Evolutionary conservation across 2,329 filamentous ascomycete genomes (phyloP), one percentile per base, ranked within the genome.

Genomic region (Cladosporium sp.): DNA sequence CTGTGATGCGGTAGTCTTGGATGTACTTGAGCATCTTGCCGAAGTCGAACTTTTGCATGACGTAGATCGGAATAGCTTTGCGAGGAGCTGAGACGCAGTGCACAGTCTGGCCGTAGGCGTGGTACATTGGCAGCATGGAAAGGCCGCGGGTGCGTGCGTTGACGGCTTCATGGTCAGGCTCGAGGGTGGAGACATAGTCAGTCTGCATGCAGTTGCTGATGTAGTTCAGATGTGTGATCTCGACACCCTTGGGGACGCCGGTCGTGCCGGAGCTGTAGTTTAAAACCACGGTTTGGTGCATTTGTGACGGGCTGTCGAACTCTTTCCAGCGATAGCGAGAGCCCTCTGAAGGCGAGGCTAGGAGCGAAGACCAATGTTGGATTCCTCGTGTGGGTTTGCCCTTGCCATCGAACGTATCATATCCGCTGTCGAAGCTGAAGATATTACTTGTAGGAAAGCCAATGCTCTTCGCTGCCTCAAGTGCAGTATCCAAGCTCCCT

Each of bases 251-350:
- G 9, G 90, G 89, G 3, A 91, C 79, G 6, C 91, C 90, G 0
- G 91, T 95, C 1, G 88, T 92, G 10, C 90, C 85, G 28, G 83
- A 87, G 62, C 84, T 89, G 73, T 93, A 95, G 72, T 95, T 94
- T 61, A 95, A 80, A 22, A 84, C 86, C 63, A 87, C 83, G 1
- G 83, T 82, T 4, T 80, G 78, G 56, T 79, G 64, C 22, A 74
- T 71, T 58, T 78, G 78, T 1, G 83, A 73, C 39, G 80, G 75
- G 0, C 74, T 70, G 0, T 77, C 66, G 48, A 78, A 79, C 58
- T 85, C 79, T 15, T 80, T 70, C 89, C 90, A 94, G 48, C 74
- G 71, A 70, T 88, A 92, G 2, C 66, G 68, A 2, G 76, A 72
- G 1, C 83, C 88, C 39, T 83, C 77, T 10, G 74, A 69, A 32